Evolutionary conservation across 225 moss, liverwort and hornwort species (phyloP).

Genomic region (Polytrichum commune): DNA sequence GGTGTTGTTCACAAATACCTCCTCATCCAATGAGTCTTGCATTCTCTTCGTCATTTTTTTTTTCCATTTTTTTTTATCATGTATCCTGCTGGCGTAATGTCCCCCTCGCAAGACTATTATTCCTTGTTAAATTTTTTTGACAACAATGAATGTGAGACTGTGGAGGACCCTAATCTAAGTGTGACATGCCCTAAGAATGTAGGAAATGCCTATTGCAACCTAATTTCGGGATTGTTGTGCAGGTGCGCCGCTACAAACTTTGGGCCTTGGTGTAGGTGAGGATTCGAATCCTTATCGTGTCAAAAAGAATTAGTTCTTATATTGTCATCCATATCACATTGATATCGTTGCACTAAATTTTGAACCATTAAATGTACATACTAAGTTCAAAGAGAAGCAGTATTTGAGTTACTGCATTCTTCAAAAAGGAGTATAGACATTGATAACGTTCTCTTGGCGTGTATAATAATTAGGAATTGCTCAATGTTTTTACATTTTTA

Average conservation of each 20-base stretch:
- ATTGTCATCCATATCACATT: too few species aligned
- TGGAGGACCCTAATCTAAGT: not conserved
- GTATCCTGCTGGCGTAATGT: not conserved
- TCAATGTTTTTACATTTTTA: not conserved
- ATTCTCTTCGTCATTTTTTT: not conserved
- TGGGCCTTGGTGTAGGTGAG: slow-evolving; percentile 80
- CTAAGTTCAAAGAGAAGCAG: too few species aligned
- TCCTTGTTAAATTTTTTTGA: not conserved
- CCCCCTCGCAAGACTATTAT: not conserved
- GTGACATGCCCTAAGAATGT: not conserved
- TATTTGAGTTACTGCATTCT: too few species aligned
- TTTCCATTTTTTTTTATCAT: not conserved
- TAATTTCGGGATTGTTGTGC: slow-evolving; percentile 4
- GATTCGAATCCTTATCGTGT: not conserved
- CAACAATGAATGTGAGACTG: not conserved
- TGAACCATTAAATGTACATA: too few species aligned
- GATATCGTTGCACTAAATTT: too few species aligned
- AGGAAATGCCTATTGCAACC: not conserved
- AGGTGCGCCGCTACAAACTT: slow-evolving; percentile 72
- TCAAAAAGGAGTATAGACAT: too few species aligned
- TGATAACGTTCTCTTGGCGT: too few species aligned
- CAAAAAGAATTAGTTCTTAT: too few species aligned
- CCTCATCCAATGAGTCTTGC: not conserved
- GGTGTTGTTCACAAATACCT: too few species aligned
- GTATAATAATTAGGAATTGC: not conserved